A percentile compares a stretch with the other conserved stretches of the same genome.
Evolutionary conservation across 192 early-diverging fungal genomes (phyloP).

Genomic region (Mortierella hygrophila): DNA sequence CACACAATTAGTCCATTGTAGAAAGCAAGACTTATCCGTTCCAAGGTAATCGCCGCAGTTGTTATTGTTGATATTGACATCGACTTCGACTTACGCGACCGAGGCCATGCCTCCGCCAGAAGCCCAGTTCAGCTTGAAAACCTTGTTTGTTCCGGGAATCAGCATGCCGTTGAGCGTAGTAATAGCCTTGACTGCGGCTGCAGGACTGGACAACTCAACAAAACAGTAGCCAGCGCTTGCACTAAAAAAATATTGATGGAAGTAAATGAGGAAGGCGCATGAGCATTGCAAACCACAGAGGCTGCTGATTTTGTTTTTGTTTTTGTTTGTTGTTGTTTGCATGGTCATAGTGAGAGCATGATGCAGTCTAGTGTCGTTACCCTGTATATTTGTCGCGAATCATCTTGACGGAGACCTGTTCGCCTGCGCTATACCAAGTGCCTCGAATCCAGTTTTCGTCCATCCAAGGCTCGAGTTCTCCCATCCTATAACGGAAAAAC

Average conservation of each 20-base stretch:
- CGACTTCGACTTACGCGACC: constrained; percentile 57
- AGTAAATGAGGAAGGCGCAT: too few relatives aligned
- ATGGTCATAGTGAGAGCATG: too few relatives aligned
- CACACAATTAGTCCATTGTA: not conserved
- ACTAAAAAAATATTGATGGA: constrained; percentile 22
- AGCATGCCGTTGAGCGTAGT: constrained; percentile 79
- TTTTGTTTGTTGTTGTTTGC: too few relatives aligned
- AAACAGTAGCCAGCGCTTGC: constrained; percentile 93
- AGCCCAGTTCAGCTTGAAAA: constrained; percentile 97
- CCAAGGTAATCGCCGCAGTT: not conserved
- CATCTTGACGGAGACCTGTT: constrained; percentile 92
- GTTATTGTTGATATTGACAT: not conserved
- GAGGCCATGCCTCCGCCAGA: constrained; percentile 79
- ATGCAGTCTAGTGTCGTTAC: constrained; percentile 44
- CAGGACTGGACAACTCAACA: constrained; percentile 81
- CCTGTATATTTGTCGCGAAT: constrained; percentile 93
- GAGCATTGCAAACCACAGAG: too few relatives aligned
- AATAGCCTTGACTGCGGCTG: constrained; percentile 79
- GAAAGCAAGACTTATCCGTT: not conserved
- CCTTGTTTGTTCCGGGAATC: constrained; percentile 85
- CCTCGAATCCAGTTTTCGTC: constrained; percentile 91
- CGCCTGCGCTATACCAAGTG: constrained; percentile 88
- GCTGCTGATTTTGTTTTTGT: too few relatives aligned
- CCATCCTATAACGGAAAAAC: constrained; percentile 76
- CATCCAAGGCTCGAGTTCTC: constrained; percentile 98